These are phyloP conservation scores for Beta vulgaris DNA, from an alignment of 148 eudicot species.

Conservation along the genomic window DNA sequence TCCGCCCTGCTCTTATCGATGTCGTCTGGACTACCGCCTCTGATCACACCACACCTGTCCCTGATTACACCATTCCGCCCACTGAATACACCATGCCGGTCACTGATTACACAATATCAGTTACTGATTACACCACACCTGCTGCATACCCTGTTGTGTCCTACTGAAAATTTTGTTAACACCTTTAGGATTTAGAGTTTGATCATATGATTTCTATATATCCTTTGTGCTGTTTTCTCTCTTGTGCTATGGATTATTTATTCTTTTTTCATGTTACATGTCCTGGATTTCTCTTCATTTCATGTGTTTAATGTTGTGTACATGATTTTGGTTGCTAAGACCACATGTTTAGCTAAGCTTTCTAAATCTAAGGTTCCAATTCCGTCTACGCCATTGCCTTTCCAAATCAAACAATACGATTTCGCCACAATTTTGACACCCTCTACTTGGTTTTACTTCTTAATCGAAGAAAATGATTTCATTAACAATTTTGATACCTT, in stretches of 20 bases:
- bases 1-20: constrained; percentile 64
- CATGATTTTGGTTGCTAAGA: background rate
- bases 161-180: background rate
- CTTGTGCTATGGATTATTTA: background rate
- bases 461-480: too few relatives aligned
- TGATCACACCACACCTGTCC: background rate
- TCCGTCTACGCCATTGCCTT: background rate
- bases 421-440: background rate
- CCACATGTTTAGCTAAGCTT: background rate
- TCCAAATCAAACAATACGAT: background rate
- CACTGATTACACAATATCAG: background rate
- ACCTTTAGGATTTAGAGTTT: constrained; percentile 10
- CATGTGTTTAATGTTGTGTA: background rate
- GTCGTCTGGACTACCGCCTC: constrained; percentile 47
- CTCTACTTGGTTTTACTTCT: background rate
- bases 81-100: too few relatives aligned
- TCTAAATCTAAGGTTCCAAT: background rate
- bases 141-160: background rate
- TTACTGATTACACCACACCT: too few relatives aligned
- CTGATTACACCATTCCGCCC: too few relatives aligned
- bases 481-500: background rate
- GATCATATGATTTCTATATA: constrained; percentile 12
- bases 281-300: background rate
- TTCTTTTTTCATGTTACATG: background rate
- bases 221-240: background rate